Evolutionary conservation across 805 yeast species (phyloP).

Genomic region (Ogataea methanolica): DNA sequence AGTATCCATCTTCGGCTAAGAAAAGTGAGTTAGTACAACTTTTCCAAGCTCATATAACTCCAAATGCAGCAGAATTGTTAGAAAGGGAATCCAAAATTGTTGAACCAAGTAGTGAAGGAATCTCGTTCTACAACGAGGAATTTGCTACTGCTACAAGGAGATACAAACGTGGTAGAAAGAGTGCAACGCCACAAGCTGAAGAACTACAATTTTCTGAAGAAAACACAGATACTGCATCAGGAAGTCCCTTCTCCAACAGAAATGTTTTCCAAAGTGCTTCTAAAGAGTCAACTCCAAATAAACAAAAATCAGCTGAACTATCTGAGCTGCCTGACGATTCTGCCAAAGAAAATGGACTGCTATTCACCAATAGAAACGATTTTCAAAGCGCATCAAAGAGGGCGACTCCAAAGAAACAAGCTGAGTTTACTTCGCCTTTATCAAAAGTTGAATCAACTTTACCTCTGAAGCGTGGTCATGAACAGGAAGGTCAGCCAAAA

Average conservation of each 20-base stretch:
- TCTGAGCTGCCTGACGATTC: too few species aligned
- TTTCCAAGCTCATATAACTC: slow-evolving; percentile 51
- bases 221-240: background rate
- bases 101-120: slow-evolving; percentile 21
- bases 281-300: too few species aligned
- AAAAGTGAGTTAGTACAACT: slow-evolving; percentile 61
- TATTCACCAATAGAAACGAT: too few species aligned
- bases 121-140: slow-evolving; percentile 2
- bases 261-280: slow-evolving; percentile 2
- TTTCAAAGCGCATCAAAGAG: background rate
- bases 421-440: slow-evolving; percentile 2
- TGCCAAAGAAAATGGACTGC: too few species aligned
- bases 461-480: slow-evolving; percentile 17
- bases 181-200: too few species aligned
- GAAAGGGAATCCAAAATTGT: slow-evolving; percentile 22
- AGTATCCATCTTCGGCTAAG: slow-evolving; percentile 57
- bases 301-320: too few species aligned
- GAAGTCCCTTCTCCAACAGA: background rate
- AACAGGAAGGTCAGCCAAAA: slow-evolving; percentile 9
- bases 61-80: slow-evolving; percentile 41
- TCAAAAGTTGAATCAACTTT: slow-evolving; percentile 9
- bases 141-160: background rate
- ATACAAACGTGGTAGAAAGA: background rate
- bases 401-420: background rate
- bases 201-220: background rate